Conservation (phyloP, 768 basidiomycete species). For the Hygrophorus pudorinus region DNA sequence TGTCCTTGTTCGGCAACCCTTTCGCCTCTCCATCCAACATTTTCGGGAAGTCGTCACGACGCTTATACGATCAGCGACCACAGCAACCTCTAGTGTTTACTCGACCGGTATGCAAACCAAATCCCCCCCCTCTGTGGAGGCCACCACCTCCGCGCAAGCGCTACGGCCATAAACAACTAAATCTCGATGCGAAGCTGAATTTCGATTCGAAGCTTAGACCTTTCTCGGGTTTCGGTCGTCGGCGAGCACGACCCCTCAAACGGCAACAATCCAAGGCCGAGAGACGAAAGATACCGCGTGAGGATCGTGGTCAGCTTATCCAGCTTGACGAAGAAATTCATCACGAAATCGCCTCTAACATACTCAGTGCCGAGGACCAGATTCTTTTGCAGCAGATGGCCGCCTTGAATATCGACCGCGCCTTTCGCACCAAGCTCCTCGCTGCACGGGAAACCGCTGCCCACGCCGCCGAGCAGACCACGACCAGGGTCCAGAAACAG, state of each 20-base stretch:
- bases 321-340: neutral
- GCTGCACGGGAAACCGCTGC: neutral
- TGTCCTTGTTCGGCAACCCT: too few relatives aligned
- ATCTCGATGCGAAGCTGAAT: too few relatives aligned
- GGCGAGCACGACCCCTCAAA: neutral
- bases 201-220: neutral
- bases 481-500: neutral
- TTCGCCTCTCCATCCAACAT: too few relatives aligned
- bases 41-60: too few relatives aligned
- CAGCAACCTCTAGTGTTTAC: too few relatives aligned
- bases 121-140: too few relatives aligned
- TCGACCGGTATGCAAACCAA: too few relatives aligned
- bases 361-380: neutral
- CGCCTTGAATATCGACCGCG: neutral
- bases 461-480: neutral
- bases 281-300: neutral
- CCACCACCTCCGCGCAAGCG: too few relatives aligned
- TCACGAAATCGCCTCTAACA: too few relatives aligned
- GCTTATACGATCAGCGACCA: too few relatives aligned
- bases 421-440: neutral
- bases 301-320: neutral
- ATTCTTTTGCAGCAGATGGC: conserved; percentile 3
- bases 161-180: too few relatives aligned
- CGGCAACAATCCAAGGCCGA: neutral
- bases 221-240: neutral